These are phyloP conservation scores for Colletotrichum sp. DNA, from an alignment of 2,329 filamentous ascomycete genomes.

Conservation along the genomic window DNA sequence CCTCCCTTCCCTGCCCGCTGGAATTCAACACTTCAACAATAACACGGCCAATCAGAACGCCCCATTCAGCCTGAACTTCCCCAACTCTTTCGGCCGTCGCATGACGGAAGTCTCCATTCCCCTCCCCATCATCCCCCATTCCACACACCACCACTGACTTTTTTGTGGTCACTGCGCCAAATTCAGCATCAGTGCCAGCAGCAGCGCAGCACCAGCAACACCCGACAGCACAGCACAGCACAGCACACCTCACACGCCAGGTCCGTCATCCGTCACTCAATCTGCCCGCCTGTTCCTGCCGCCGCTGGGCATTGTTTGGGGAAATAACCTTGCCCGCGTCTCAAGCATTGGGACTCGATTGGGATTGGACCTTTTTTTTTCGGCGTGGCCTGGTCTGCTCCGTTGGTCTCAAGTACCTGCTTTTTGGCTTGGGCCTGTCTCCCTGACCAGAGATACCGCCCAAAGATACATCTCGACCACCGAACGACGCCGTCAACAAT, in stretches of 20 bases:
- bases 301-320: slow-evolving; percentile 12
- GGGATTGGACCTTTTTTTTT: not conserved
- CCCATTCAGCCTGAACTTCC: slow-evolving; percentile 26
- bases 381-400: not conserved
- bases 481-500: slow-evolving; percentile 2
- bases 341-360: not conserved
- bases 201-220: not conserved
- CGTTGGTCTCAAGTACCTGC: not conserved
- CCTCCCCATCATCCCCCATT: slow-evolving; percentile 17
- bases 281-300: slow-evolving; percentile 8
- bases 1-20: slow-evolving; percentile 16
- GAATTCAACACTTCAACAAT: slow-evolving; percentile 32
- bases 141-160: not conserved
- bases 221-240: not conserved
- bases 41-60: slow-evolving; percentile 13
- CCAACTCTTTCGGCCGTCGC: slow-evolving; percentile 31
- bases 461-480: not conserved
- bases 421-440: not conserved
- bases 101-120: slow-evolving; percentile 20
- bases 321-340: not conserved
- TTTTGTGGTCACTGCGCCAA: not conserved
- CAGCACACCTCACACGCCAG: not conserved
- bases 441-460: not conserved
- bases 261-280: not conserved
- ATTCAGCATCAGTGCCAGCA: not conserved